Conservation (phyloP, 148 eudicot genomes). For the Mesembryanthemum crystallinum region DNA sequence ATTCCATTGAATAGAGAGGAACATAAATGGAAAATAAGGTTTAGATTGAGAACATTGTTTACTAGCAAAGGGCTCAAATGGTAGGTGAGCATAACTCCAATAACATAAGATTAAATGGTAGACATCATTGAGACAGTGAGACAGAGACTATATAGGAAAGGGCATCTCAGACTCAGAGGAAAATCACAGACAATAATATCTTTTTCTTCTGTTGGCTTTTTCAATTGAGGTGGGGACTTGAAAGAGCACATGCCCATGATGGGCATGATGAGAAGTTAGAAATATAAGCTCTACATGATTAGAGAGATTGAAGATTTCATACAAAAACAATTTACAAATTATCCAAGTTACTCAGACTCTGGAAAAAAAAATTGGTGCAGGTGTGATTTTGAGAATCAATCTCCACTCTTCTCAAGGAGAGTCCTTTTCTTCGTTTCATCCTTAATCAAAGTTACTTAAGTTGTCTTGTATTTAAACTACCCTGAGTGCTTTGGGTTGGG, state of each 20-base stretch:
- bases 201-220: slow-evolving; percentile 14
- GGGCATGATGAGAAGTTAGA: neutral
- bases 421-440: too few relatives aligned
- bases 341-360: neutral
- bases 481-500: too few relatives aligned
- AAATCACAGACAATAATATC: slow-evolving; percentile 27
- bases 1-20: slow-evolving; percentile 1
- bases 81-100: slow-evolving; percentile 24
- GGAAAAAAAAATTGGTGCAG: neutral
- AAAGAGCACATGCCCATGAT: slow-evolving; percentile 1
- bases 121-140: slow-evolving; percentile 28
- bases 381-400: neutral
- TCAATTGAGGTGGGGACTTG: slow-evolving; percentile 16
- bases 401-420: neutral
- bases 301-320: neutral
- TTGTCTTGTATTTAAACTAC: neutral
- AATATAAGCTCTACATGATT: neutral
- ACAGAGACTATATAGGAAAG: slow-evolving; percentile 23
- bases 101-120: slow-evolving; percentile 17
- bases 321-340: neutral
- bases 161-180: slow-evolving; percentile 22
- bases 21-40: slow-evolving; percentile 21
- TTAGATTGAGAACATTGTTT: slow-evolving; percentile 24
- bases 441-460: neutral
- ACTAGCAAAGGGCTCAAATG: slow-evolving; percentile 23